Base-by-base conservation (phyloP, 108 stramenopile genomes). In the Cyclotella kingstonii region DNA sequence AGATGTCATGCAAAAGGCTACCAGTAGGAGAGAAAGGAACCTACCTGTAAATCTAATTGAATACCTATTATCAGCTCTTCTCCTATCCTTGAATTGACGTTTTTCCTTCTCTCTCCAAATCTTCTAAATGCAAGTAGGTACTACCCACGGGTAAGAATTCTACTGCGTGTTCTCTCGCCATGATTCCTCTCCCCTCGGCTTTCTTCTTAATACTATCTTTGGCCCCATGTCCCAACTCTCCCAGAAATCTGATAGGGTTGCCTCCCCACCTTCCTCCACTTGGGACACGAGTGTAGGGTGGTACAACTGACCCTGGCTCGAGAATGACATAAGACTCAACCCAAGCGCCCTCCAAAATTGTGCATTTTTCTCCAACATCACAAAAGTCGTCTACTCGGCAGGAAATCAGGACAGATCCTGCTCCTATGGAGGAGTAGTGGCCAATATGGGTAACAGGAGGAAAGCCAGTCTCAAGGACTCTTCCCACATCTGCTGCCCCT, bases 251-350 rank as follows among this genome's bases (percentile, higher is more conserved):
- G 31, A 94, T 90, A 30, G 96, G 96, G 60, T 97, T 95, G 34
- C 96, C 96, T 6, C 79, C 93, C 96, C 96, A 97, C 51, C 81
- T 80, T 72, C 92, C 85, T 55, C 91, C 92, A 21, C 81, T 70
- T 17, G 92, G 92, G 73, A 97, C 89, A 52, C 82, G 81, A 6
- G 87, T 68, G 63, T 92, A 91, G 14, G 89, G 76, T 9, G 87
- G 84, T 40, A 97, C 88, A 22, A 97, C 92, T 23, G 93, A 86
- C 38, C 96, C 96, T 22, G 94, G 88, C 36, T 94, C 94, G 22
- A 95, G 69, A 23, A 89, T 85, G 25, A 85, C 88, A 63, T 89
- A 54, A 42, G 86, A 76, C 58, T 93, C 96, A 22, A 97, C 80
- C 60, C 94, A 59, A 23, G 84, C 81, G 2, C 96, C 96, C 71